Percentiles rank a stretch among this genome's conserved stretches.
These are phyloP conservation scores for Lactifluus pinguis DNA, from an alignment of 768 basidiomycete genomes.

Conservation along the genomic window DNA sequence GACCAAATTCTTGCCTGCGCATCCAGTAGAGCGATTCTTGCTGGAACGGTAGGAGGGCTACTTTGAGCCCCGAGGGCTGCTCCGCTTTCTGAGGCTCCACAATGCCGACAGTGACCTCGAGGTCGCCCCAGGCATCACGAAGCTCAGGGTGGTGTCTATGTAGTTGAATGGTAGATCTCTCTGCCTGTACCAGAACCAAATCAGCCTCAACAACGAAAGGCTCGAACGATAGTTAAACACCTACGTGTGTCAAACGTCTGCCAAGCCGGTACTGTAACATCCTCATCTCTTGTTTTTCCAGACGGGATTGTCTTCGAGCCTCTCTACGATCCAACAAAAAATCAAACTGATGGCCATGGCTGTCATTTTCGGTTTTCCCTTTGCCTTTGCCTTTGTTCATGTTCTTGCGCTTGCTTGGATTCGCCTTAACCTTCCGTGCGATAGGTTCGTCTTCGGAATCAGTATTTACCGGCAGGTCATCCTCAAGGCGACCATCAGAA, in stretches of 20 bases:
- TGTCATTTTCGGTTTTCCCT: slow-evolving; percentile 8
- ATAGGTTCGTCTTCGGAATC: slow-evolving; percentile 8
- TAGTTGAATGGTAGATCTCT: slow-evolving; percentile 56
- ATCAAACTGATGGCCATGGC: slow-evolving; percentile 13
- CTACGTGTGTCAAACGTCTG: slow-evolving; percentile 62
- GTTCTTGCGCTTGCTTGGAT: slow-evolving; percentile 31
- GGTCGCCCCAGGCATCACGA: slow-evolving; percentile 77
- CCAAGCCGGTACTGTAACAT: slow-evolving; percentile 49
- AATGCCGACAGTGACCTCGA: slow-evolving; percentile 53
- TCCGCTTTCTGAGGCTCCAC: slow-evolving; percentile 58
- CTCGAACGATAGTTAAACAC: slow-evolving; percentile 20
- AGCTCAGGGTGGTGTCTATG: slow-evolving; percentile 73
- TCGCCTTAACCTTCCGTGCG: slow-evolving; percentile 22
- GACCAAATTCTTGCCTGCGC: slow-evolving; percentile 79
- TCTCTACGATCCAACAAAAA: neutral
- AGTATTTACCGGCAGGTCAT: neutral
- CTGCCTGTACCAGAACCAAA: slow-evolving; percentile 40
- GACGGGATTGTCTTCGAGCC: slow-evolving; percentile 3
- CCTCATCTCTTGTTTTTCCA: slow-evolving; percentile 21
- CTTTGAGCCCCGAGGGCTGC: slow-evolving; percentile 78
- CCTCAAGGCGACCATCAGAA: slow-evolving; percentile 1
- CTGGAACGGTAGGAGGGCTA: slow-evolving; percentile 88
- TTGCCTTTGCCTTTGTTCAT: slow-evolving; percentile 22
- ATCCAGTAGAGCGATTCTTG: slow-evolving; percentile 94
- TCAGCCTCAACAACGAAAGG: slow-evolving; percentile 7